Base-by-base conservation (phyloP, 2,329 filamentous ascomycete species). In the Aspergillus ochraceoroseus region DNA sequence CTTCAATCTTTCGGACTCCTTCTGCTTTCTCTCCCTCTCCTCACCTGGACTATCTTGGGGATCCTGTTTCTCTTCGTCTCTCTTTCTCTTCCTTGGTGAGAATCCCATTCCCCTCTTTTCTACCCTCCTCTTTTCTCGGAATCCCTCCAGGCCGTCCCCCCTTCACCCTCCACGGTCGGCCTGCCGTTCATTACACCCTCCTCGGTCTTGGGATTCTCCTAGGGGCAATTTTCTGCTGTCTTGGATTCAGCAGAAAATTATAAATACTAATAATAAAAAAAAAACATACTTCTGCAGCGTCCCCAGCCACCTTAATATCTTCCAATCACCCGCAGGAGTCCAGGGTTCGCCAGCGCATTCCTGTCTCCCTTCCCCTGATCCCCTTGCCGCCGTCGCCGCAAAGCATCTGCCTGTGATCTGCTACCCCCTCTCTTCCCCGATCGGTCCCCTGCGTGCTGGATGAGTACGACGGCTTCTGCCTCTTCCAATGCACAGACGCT, bases 401-500 rank as follows among this genome's bases (percentile, higher is more conserved):
- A 26, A 22, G 25, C 41, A 37, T 28, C 26, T 22, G 30, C 19
- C 38, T 34, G 38, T 38, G 32, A 47, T 34, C 31, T 41, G 33
- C 42, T 38, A 43, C 26, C 34, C 45, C 12, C 32, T 32, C 27
- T 33, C 32, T 13, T 13, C 27, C 38, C 27, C 41, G 44, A 46
- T 49, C 44, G 20, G 23, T 32, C 37, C 36, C 42, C 41, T 50
- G 49, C 52, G 53, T 55, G 51, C 60, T 64, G 62, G 55, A 64
- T 64, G 63, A 63, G 56, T 57, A 53, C 51, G 50, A 46, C 46
- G 52, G 54, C 47, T 50, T 55, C 55, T 52, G 54, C 51, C 47
- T 58, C 58, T 57, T 64, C 64, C 57, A 67, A 69, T 69, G 66
- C 65, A 62, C 57, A 67, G 63, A 65, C 65, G 64, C 56, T 65